Base-by-base conservation (phyloP, 331 rosid species). In the Phaseolus coccineus region DNA sequence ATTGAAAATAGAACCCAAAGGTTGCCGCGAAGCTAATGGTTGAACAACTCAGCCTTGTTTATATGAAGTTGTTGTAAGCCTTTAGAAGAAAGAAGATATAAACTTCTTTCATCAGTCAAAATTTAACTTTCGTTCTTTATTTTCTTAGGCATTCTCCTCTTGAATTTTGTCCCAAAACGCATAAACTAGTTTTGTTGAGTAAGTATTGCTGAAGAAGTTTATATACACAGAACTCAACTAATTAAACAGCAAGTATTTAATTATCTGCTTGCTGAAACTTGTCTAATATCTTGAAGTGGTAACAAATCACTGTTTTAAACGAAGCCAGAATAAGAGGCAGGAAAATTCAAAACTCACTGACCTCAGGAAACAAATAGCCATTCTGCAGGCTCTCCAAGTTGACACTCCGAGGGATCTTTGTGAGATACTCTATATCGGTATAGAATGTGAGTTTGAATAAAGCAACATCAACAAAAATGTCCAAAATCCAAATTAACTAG, bases 351-450 rank as follows among this genome's bases (percentile, higher is more conserved):
- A 76, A 53, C n/a, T 30, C 51, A 79, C 83, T 76, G 22, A 89
- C 93, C 96, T 91, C 94, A 10, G 91, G 96, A 82, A 91, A 89
- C 74, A 91, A 77, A 75, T 91, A 91, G 79, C 80, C 90, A 61
- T 37, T 83, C 67, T 73, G 88, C 83, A 91, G 84, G 71, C 77
- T 89, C 83, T 91, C 92, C 92, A 91, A 81, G 70, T 89, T 87
- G 56, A 56, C 67, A 79, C 87, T 89, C 77, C 94, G 92, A 3
- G 77, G 78, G 48, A 89, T 84, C 77, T 85, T 81, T 10, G 94
- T 88, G 69, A 74, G 79, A 16, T 72, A 59, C 71, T 84, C 93
- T 89, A 73, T 66, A 47, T 69, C 13, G 0, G 37, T 55, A 66
- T 42, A 19, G 25, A 47, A 50, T 47, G 73, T 70, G 40, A 51